Conservation (phyloP, 2,329 filamentous ascomycete genomes). For the Pyricularia grisea region DNA sequence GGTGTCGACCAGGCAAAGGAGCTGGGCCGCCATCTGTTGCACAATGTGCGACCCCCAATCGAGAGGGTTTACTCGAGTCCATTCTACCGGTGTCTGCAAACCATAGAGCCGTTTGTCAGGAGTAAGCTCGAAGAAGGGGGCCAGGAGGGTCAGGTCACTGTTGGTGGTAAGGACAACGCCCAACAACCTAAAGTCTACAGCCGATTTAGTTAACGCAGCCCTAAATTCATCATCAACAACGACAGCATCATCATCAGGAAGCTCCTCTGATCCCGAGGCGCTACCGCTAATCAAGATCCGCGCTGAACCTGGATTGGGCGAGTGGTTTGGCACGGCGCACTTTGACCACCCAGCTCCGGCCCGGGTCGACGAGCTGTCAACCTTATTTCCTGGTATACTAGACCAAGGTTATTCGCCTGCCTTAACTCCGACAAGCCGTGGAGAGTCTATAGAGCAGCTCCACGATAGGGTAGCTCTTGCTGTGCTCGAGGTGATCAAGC, state of each 20-base stretch:
- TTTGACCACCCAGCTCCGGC: slow-evolving; percentile 82
- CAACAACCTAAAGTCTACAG: background rate
- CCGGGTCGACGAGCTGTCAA: slow-evolving; percentile 47
- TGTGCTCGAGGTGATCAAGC: slow-evolving; percentile 59
- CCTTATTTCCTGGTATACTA: slow-evolving; percentile 55
- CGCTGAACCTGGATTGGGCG: slow-evolving; percentile 54
- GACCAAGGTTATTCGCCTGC: slow-evolving; percentile 48
- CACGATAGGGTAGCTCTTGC: slow-evolving; percentile 70
- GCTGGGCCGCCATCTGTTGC: slow-evolving; percentile 55
- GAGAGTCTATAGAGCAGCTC: slow-evolving; percentile 71
- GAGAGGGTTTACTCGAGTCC: slow-evolving; percentile 75
- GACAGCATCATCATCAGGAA: background rate
- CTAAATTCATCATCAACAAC: background rate
- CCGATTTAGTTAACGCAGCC: background rate
- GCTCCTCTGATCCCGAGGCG: background rate
- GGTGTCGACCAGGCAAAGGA: slow-evolving; percentile 77
- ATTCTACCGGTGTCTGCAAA: slow-evolving; percentile 83
- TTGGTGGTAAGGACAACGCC: background rate
- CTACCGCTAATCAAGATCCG: slow-evolving; percentile 30
- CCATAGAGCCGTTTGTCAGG: slow-evolving; percentile 58
- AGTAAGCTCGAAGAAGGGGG: background rate
- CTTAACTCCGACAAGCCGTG: slow-evolving; percentile 60
- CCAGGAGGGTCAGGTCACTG: background rate
- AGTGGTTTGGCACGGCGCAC: slow-evolving; percentile 84
- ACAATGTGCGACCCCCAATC: slow-evolving; percentile 50